Evolutionary conservation across 331 rosid species (phyloP).

Genomic region (Quercus tomentella): DNA sequence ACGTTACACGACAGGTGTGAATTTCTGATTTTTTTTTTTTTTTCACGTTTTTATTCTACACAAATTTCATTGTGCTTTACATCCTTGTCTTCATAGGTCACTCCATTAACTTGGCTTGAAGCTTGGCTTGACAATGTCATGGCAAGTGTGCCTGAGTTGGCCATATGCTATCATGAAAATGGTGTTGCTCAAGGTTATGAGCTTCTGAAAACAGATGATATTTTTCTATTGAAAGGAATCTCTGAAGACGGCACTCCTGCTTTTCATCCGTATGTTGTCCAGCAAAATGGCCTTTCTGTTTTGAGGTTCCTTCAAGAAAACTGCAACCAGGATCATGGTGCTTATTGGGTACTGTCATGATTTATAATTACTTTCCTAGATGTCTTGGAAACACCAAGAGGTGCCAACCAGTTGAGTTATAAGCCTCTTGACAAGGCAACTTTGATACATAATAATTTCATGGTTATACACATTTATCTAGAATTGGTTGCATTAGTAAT

Average conservation of each 20-base stretch:
- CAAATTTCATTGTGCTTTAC: slow-evolving; percentile 12
- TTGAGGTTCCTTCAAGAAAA: slow-evolving; percentile 94
- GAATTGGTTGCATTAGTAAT: too few relatives aligned
- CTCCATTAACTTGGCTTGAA: slow-evolving; percentile 95
- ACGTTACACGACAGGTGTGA: slow-evolving; percentile 74
- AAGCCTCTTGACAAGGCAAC: too few relatives aligned
- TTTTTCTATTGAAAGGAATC: slow-evolving; percentile 83
- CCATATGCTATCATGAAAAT: slow-evolving; percentile 87
- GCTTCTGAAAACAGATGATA: slow-evolving; percentile 87
- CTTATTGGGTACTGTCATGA: slow-evolving; percentile 76
- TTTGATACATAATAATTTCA: too few relatives aligned
- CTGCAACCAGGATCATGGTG: slow-evolving; percentile 97
- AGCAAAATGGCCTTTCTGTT: slow-evolving; percentile 94
- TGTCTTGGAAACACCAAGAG: too few relatives aligned
- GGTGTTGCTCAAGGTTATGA: slow-evolving; percentile 90
- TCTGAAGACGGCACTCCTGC: slow-evolving; percentile 95
- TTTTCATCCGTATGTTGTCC: slow-evolving; percentile 89
- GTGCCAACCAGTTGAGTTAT: too few relatives aligned
- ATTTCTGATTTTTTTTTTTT: slow-evolving; percentile 13
- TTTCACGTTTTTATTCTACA: background rate
- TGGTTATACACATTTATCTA: too few relatives aligned
- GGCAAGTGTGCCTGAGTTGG: slow-evolving; percentile 98
- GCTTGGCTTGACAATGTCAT: slow-evolving; percentile 99
- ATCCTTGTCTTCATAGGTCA: slow-evolving; percentile 49
- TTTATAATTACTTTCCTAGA: background rate